These are phyloP conservation scores for Psidium friedrichsthalianum DNA, from an alignment of 345 rosid genomes.

Conservation along the genomic window DNA sequence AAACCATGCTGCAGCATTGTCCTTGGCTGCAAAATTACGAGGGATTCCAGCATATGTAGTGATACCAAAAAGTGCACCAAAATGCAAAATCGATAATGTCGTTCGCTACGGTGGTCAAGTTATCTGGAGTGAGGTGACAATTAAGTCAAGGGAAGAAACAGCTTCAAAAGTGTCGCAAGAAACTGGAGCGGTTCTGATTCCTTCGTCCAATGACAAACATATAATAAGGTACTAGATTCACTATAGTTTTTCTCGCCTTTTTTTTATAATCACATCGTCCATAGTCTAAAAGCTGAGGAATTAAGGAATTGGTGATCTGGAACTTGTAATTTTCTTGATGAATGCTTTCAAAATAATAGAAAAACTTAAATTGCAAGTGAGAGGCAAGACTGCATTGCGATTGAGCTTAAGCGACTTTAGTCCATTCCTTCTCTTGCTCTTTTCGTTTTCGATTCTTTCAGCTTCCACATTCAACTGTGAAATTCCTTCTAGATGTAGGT, in stretches of 20 bases:
- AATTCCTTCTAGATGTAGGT: neutral
- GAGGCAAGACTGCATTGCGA: neutral
- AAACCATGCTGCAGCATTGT: slow-evolving; percentile 93
- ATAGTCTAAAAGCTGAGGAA: neutral
- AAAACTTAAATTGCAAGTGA: neutral
- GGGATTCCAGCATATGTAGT: slow-evolving; percentile 69
- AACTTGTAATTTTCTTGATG: neutral
- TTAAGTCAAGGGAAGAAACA: slow-evolving; percentile 57
- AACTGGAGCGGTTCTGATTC: slow-evolving; percentile 75
- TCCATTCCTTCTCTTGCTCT: neutral
- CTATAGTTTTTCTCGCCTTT: neutral
- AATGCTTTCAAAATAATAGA: neutral
- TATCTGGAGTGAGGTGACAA: slow-evolving; percentile 54
- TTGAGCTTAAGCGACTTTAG: neutral
- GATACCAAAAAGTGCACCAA: slow-evolving; percentile 81
- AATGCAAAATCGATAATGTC: slow-evolving; percentile 81
- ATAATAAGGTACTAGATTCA: slow-evolving; percentile 47
- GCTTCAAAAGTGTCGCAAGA: slow-evolving; percentile 53
- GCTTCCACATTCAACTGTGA: neutral
- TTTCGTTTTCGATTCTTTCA: neutral
- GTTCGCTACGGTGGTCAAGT: slow-evolving; percentile 72
- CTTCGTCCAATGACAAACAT: slow-evolving; percentile 68
- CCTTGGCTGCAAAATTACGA: slow-evolving; percentile 74
- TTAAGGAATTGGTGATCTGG: neutral
- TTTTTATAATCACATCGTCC: neutral